Percentiles rank a stretch among this genome's conserved stretches.
Evolutionary conservation across 2,329 filamentous ascomycete species (phyloP).

Genomic region (Fusarium sp.): DNA sequence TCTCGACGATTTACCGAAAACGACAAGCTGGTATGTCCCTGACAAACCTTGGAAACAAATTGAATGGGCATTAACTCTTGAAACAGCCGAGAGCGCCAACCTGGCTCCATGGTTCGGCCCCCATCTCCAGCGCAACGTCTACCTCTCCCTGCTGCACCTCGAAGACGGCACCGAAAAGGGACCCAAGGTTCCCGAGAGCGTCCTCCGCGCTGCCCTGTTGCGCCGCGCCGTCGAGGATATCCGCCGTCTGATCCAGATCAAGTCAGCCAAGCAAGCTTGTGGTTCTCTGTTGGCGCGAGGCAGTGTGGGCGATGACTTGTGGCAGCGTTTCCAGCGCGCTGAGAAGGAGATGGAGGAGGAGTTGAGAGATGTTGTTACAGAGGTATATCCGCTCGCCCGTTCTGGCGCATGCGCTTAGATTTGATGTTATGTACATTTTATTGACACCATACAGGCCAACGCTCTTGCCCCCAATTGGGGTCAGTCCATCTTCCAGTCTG

Average conservation of each 20-base stretch:
- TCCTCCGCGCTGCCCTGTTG: slow-evolving; percentile 88
- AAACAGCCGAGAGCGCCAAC: slow-evolving; percentile 78
- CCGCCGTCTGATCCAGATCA: slow-evolving; percentile 87
- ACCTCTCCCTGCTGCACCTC: slow-evolving; percentile 89
- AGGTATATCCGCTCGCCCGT: slow-evolving; percentile 64
- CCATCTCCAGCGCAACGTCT: slow-evolving; percentile 93
- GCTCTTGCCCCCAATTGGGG: slow-evolving; percentile 91
- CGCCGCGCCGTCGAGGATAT: slow-evolving; percentile 94
- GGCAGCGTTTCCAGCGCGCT: slow-evolving; percentile 89
- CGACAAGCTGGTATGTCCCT: slow-evolving; percentile 78
- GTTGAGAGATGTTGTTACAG: slow-evolving; percentile 89
- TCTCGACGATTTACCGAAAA: slow-evolving; percentile 92
- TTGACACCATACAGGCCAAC: slow-evolving; percentile 74
- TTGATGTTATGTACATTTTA: background rate
- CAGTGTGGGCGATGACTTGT: slow-evolving; percentile 94
- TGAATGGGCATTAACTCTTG: slow-evolving; percentile 7
- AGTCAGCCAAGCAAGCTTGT: slow-evolving; percentile 88
- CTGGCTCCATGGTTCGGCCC: slow-evolving; percentile 94
- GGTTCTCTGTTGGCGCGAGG: slow-evolving; percentile 86
- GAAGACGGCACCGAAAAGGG: slow-evolving; percentile 73
- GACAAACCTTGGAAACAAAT: too few relatives aligned
- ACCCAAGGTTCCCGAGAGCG: slow-evolving; percentile 79
- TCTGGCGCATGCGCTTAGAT: background rate
- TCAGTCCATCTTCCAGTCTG: slow-evolving; percentile 94
- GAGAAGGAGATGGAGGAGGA: slow-evolving; percentile 99